Conservation (phyloP, 768 basidiomycete genomes). For the Boletus subparvulus region DNA sequence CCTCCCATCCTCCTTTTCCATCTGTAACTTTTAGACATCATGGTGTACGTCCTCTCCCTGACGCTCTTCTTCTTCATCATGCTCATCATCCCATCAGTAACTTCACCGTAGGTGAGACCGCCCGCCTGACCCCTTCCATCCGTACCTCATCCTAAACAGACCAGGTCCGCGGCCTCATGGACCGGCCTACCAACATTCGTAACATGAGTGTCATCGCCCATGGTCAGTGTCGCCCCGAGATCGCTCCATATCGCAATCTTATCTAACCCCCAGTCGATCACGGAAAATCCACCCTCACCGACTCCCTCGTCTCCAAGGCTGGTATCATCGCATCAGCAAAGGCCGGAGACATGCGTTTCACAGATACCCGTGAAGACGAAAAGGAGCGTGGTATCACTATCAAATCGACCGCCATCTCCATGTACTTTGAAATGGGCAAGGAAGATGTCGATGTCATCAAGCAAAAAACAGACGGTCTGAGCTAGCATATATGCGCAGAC, state of each 20-base stretch:
- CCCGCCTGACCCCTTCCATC: neutral
- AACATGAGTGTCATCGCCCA: slow-evolving; percentile 95
- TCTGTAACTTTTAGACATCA: slow-evolving; percentile 55
- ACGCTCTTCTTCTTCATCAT: slow-evolving; percentile 6
- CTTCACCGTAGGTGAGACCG: slow-evolving; percentile 79
- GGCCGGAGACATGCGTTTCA: slow-evolving; percentile 96
- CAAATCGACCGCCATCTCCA: slow-evolving; percentile 99
- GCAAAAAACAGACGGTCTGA: slow-evolving; percentile 89
- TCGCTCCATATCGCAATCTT: slow-evolving; percentile 16
- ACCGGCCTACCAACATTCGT: slow-evolving; percentile 87
- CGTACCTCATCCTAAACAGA: slow-evolving; percentile 43
- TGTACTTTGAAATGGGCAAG: slow-evolving; percentile 97
- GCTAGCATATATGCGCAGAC: slow-evolving; percentile 5
- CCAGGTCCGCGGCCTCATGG: slow-evolving; percentile 87
- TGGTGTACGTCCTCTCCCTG: slow-evolving; percentile 67
- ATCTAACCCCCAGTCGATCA: slow-evolving; percentile 77
- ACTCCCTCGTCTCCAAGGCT: slow-evolving; percentile 98
- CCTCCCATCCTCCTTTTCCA: slow-evolving; percentile 15
- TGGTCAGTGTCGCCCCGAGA: slow-evolving; percentile 49
- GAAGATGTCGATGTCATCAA: slow-evolving; percentile 83
- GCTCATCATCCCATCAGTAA: slow-evolving; percentile 56
- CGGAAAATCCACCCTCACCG: slow-evolving; percentile 99
- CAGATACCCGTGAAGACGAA: slow-evolving; percentile 96
- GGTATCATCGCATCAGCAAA: slow-evolving; percentile 96
- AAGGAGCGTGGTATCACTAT: slow-evolving; percentile 99